Evolutionary conservation across 116 monocot species (phyloP).

Genomic region (Trichopus zeylanicus): DNA sequence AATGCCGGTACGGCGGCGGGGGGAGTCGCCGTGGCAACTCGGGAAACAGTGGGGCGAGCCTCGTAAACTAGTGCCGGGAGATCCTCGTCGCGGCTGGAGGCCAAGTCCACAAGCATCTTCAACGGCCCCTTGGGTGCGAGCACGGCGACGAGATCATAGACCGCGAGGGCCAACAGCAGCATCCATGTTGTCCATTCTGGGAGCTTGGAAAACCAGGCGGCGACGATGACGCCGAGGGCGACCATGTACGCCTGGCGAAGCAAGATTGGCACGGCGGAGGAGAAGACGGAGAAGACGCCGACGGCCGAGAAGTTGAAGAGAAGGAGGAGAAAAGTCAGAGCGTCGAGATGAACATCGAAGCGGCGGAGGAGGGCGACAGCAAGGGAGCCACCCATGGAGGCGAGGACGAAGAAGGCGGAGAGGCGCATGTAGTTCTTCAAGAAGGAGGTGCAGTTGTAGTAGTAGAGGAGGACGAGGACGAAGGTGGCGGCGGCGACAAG

Average conservation of each 20-base stretch:
- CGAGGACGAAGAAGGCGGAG: constrained; percentile 91
- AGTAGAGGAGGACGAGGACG: constrained; percentile 82
- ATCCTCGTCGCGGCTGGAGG: constrained; percentile 74
- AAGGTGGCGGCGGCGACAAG: constrained; percentile 65
- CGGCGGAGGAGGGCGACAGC: constrained; percentile 45
- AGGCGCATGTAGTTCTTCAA: constrained; percentile 80
- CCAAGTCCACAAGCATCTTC: constrained; percentile 75
- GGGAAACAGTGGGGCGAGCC: constrained; percentile 46
- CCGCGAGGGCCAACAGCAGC: constrained; percentile 65
- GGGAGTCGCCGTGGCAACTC: not conserved
- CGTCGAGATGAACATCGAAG: constrained; percentile 58
- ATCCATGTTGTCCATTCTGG: constrained; percentile 97
- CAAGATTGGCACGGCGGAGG: constrained; percentile 57
- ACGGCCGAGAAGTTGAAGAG: constrained; percentile 67
- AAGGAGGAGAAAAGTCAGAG: constrained; percentile 35
- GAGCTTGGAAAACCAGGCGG: constrained; percentile 73
- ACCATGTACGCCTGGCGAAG: constrained; percentile 79
- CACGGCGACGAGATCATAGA: constrained; percentile 86
- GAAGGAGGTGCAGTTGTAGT: constrained; percentile 73
- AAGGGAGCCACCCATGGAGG: constrained; percentile 88
- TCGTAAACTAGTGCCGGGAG: constrained; percentile 89
- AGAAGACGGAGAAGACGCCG: constrained; percentile 57
- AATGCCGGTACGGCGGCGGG: constrained; percentile 4
- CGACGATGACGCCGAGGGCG: constrained; percentile 64
- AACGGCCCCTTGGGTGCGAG: constrained; percentile 76